phyloP scores from a whole-genome alignment of 2,329 filamentous ascomycete genomes.

The Diplodia scrobiculata region DNA sequence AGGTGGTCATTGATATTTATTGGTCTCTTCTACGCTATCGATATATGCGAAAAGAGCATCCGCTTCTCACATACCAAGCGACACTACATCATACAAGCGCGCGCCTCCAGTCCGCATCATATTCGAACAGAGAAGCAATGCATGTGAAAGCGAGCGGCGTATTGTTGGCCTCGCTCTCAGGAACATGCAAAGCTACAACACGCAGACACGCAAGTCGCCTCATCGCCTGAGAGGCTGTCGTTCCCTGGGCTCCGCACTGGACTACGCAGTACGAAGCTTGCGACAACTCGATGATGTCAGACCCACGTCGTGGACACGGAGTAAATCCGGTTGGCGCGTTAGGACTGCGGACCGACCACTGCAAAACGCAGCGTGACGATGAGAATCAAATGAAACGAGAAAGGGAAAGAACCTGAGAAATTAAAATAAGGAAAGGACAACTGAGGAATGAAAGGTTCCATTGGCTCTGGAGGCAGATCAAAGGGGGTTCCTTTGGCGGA shows the following conservation, averaged over 20 bases:
- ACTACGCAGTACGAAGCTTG: not conserved
- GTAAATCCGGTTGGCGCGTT: not conserved
- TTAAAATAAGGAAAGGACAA: not conserved
- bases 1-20: not conserved
- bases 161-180: not conserved
- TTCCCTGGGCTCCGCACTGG: not conserved
- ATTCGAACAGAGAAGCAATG: conserved; percentile 14
- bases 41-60: not conserved
- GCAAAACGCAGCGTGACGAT: not conserved
- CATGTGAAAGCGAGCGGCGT: not conserved
- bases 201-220: not conserved
- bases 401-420: not conserved
- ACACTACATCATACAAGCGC: not conserved
- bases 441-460: not conserved
- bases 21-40: not conserved
- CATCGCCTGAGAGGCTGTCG: not conserved
- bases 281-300: conserved; percentile 20
- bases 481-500: conserved; percentile 1
- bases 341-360: not conserved
- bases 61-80: not conserved
- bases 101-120: conserved; percentile 20
- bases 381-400: not conserved
- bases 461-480: not conserved
- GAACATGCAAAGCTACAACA: not conserved
- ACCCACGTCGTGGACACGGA: conserved; percentile 1